Conservation (phyloP, 2,329 filamentous ascomycete species). For the Colletotrichum sp. region DNA sequence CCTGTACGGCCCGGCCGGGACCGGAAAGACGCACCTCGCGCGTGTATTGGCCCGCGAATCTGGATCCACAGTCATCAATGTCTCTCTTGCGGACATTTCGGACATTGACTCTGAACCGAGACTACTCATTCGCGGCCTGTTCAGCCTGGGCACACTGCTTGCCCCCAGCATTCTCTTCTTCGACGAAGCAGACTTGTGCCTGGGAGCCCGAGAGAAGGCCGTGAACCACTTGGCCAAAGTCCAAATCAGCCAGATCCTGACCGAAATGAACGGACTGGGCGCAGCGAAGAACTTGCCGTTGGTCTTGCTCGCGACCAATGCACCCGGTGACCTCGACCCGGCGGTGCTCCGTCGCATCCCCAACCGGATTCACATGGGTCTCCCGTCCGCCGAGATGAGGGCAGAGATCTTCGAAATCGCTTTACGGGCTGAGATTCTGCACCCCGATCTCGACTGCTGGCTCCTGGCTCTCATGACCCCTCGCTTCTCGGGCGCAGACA, state of each 20-base stretch:
- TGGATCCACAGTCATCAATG: slow-evolving; percentile 24
- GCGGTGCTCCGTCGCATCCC: background rate
- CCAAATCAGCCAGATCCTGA: background rate
- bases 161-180: slow-evolving; percentile 32
- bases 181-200: slow-evolving; percentile 28
- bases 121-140: slow-evolving; percentile 26
- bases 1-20: slow-evolving; percentile 32
- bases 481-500: background rate
- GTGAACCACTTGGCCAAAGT: background rate
- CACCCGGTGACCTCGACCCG: background rate
- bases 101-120: slow-evolving; percentile 24
- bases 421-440: background rate
- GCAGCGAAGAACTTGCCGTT: background rate
- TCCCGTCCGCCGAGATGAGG: background rate
- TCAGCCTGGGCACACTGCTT: slow-evolving; percentile 27
- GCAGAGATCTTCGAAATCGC: background rate
- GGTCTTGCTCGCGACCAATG: background rate
- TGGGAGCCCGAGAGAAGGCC: background rate
- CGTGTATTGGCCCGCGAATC: slow-evolving; percentile 25
- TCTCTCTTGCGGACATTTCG: slow-evolving; percentile 19
- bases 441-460: background rate
- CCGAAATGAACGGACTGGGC: background rate
- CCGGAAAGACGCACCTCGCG: slow-evolving; percentile 31
- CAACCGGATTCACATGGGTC: background rate
- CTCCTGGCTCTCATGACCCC: background rate